Percentiles rank a stretch among this genome's conserved stretches.
phyloP scores from a whole-genome alignment of 2,329 filamentous ascomycete genomes.

The Arthrobotrys megalospora region DNA sequence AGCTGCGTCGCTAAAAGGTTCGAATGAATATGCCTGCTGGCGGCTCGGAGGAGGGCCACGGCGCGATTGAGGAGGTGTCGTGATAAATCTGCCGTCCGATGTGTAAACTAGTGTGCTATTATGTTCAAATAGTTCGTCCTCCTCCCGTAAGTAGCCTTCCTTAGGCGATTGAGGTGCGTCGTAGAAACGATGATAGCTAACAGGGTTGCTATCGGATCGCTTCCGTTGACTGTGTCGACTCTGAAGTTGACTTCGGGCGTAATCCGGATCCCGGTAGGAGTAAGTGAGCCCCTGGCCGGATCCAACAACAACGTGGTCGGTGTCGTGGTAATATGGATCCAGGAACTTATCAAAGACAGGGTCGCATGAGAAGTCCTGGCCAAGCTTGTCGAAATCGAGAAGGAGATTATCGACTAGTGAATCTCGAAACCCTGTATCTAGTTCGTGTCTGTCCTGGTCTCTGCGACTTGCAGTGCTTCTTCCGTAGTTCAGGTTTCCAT shows the following conservation, averaged over 20 bases:
- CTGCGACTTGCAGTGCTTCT: slow-evolving; percentile 41
- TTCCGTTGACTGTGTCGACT: slow-evolving; percentile 62
- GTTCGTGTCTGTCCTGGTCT: slow-evolving; percentile 57
- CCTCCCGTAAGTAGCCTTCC: slow-evolving; percentile 40
- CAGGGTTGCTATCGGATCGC: slow-evolving; percentile 63
- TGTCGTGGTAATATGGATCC: slow-evolving; percentile 68
- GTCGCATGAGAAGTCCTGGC: slow-evolving; percentile 63
- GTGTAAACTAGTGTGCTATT: slow-evolving; percentile 63
- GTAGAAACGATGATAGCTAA: slow-evolving; percentile 60
- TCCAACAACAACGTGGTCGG: slow-evolving; percentile 66
- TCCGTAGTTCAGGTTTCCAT: slow-evolving; percentile 41
- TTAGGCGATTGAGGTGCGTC: slow-evolving; percentile 40
- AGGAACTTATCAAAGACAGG: slow-evolving; percentile 64
- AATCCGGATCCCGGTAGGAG: slow-evolving; percentile 66
- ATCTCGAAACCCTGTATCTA: slow-evolving; percentile 72
- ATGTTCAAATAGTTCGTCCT: slow-evolving; percentile 64
- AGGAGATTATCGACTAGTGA: slow-evolving; percentile 97
- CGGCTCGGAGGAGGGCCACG: slow-evolving; percentile 70
- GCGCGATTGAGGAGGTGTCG: slow-evolving; percentile 63
- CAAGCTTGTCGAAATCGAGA: slow-evolving; percentile 83
- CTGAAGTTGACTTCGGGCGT: slow-evolving; percentile 62
- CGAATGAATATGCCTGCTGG: slow-evolving; percentile 73
- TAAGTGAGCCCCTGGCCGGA: slow-evolving; percentile 67
- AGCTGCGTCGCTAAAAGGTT: slow-evolving; percentile 75
- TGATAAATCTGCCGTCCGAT: slow-evolving; percentile 62